Conservation (phyloP, 106 monocot genomes). For the Hemerocallis citrina region DNA sequence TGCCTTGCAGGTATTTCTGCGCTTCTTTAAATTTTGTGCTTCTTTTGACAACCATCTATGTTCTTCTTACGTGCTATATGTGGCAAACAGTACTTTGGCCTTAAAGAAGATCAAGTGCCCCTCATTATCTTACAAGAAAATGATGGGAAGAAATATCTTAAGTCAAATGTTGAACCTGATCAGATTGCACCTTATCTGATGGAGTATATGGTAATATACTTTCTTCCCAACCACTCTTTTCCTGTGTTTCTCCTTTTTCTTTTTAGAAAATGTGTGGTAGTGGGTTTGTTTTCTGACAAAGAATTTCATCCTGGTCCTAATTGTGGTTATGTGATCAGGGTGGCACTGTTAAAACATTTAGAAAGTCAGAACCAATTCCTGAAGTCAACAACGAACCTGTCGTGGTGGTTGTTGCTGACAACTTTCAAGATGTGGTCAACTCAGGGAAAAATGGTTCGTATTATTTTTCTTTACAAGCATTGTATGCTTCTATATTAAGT, state of each 20-base stretch:
- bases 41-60: background rate
- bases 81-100: slow-evolving; percentile 52
- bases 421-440: slow-evolving; percentile 55
- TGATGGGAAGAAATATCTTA: slow-evolving; percentile 55
- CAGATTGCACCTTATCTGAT: slow-evolving; percentile 53
- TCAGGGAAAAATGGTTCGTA: slow-evolving; percentile 73
- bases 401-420: slow-evolving; percentile 68
- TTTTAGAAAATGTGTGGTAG: background rate
- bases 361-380: slow-evolving; percentile 81
- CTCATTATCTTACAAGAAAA: slow-evolving; percentile 47
- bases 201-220: slow-evolving; percentile 35
- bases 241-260: background rate
- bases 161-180: slow-evolving; percentile 46
- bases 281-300: background rate
- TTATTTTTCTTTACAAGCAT: background rate
- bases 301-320: background rate
- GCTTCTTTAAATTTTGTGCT: background rate
- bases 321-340: slow-evolving; percentile 35
- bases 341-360: slow-evolving; percentile 49
- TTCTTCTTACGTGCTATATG: slow-evolving; percentile 8
- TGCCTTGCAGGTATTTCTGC: slow-evolving; percentile 59
- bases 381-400: slow-evolving; percentile 79
- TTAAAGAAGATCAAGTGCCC: slow-evolving; percentile 56
- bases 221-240: background rate
- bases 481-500: background rate